Percentiles rank a stretch among this genome's conserved stretches.
These are phyloP conservation scores for Zymoseptoria brevis DNA, from an alignment of 2,329 filamentous ascomycete genomes.

Conservation along the genomic window DNA sequence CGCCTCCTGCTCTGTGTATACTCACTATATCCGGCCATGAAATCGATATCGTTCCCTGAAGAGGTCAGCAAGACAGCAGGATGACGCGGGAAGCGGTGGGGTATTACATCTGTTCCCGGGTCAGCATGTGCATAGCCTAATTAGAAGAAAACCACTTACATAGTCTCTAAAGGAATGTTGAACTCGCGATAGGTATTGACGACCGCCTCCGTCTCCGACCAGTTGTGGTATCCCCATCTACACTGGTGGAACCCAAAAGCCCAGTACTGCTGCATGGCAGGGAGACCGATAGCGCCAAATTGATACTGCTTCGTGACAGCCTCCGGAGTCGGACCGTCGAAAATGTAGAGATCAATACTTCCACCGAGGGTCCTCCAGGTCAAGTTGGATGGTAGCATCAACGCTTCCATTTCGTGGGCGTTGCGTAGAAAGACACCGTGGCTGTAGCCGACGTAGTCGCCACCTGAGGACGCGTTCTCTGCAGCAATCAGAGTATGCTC, in stretches of 20 bases:
- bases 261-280: slow-evolving; percentile 75
- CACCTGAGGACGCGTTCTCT: slow-evolving; percentile 45
- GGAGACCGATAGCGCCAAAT: slow-evolving; percentile 56
- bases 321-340: slow-evolving; percentile 60
- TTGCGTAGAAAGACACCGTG: slow-evolving; percentile 75
- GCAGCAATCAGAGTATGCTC: slow-evolving; percentile 46
- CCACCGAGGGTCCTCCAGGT: slow-evolving; percentile 71
- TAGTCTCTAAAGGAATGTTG: slow-evolving; percentile 49
- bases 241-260: slow-evolving; percentile 78
- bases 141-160: too few species aligned
- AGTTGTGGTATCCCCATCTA: slow-evolving; percentile 72
- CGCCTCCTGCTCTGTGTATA: too few species aligned
- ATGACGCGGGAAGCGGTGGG: background rate
- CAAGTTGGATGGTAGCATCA: slow-evolving; percentile 55
- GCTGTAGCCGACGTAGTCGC: slow-evolving; percentile 57
- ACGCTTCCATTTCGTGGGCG: slow-evolving; percentile 65
- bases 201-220: slow-evolving; percentile 55
- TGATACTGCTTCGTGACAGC: slow-evolving; percentile 67
- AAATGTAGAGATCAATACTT: slow-evolving; percentile 71
- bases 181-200: slow-evolving; percentile 47
- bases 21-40: too few species aligned
- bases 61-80: background rate
- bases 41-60: slow-evolving; percentile 35
- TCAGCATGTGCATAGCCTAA: too few species aligned
- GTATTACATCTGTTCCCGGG: background rate